Conservation (phyloP, 306 rosid species). For the Abrus pulchellus region DNA sequence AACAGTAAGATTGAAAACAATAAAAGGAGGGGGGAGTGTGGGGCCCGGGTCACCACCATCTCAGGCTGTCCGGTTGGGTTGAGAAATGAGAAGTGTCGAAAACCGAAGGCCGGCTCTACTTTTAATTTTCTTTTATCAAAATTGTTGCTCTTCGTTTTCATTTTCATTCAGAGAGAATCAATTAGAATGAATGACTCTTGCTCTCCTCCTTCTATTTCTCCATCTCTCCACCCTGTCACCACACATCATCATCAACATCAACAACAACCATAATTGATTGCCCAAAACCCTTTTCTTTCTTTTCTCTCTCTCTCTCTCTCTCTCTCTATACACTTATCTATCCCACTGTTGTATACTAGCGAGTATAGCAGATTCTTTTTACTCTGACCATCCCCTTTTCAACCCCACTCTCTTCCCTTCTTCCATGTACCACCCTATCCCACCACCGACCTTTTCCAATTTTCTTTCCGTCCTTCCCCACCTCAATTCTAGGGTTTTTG, state of each 20-base stretch:
- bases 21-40: constrained; percentile 20
- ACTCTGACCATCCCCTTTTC: constrained; percentile 44
- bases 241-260: constrained; percentile 45
- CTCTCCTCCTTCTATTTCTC: background rate
- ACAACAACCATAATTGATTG: constrained; percentile 50
- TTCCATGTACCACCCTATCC: constrained; percentile 32
- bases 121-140: background rate
- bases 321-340: constrained; percentile 1
- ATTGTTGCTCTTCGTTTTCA: constrained; percentile 18
- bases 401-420: constrained; percentile 31
- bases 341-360: constrained; percentile 25
- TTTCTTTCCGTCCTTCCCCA: constrained; percentile 41
- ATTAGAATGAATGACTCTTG: constrained; percentile 23
- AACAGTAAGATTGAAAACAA: background rate
- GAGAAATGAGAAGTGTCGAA: constrained; percentile 42
- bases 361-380: constrained; percentile 19
- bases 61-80: constrained; percentile 54
- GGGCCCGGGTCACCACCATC: constrained; percentile 36
- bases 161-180: background rate
- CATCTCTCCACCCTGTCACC: constrained; percentile 45
- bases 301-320: background rate
- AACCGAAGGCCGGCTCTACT: constrained; percentile 27
- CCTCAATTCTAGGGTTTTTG: constrained; percentile 65
- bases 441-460: constrained; percentile 48
- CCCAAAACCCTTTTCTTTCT: background rate